Evolutionary conservation across 306 rosid genomes (phyloP).

Genomic region (Coriaria nepalensis): DNA sequence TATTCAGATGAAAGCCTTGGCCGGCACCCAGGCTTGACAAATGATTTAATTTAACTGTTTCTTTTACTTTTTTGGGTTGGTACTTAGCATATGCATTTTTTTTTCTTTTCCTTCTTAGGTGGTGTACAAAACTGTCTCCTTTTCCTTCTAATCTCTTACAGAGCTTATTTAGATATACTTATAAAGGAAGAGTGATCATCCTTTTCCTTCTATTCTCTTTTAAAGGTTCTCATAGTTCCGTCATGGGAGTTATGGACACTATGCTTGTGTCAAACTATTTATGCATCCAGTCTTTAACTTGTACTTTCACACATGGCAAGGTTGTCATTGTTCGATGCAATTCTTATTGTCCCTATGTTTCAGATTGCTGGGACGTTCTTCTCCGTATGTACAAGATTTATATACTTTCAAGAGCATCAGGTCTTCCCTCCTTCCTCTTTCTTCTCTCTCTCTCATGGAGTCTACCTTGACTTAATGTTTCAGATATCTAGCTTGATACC

Average conservation of each 20-base stretch:
- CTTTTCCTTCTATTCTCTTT: background rate
- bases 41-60: background rate
- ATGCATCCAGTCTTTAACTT: constrained; percentile 7
- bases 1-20: constrained; percentile 84
- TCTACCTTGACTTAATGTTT: background rate
- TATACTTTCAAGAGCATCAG: constrained; percentile 96
- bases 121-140: too few relatives aligned
- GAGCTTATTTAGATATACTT: too few relatives aligned
- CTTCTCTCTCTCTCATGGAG: constrained; percentile 8
- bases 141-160: too few relatives aligned
- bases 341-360: constrained; percentile 98
- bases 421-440: constrained; percentile 21
- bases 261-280: background rate
- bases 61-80: background rate
- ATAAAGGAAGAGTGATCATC: too few relatives aligned
- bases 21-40: constrained; percentile 82
- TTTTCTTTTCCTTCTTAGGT: background rate
- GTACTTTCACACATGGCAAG: constrained; percentile 83
- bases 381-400: constrained; percentile 91
- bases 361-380: constrained; percentile 97
- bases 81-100: too few relatives aligned
- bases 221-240: constrained; percentile 5
- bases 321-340: constrained; percentile 87
- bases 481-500: too few relatives aligned
- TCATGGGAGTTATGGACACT: background rate